Base-by-base conservation (phyloP, 2,329 filamentous ascomycete genomes). In the Intubia oerlemansii region DNA sequence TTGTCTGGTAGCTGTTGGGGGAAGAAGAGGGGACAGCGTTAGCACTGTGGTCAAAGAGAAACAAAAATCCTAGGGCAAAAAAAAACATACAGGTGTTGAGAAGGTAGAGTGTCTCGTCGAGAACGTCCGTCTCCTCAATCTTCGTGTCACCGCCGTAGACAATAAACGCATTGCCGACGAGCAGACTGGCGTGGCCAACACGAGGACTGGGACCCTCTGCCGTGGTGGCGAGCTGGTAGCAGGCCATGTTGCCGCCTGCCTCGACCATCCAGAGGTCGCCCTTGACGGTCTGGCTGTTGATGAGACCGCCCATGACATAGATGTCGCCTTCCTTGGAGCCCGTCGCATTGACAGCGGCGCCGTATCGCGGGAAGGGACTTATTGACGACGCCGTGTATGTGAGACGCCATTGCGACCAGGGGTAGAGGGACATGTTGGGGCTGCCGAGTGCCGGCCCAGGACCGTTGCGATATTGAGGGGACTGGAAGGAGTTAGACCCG, bases 71-170 rank as follows among this genome's bases (percentile, higher is more conserved):
- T 1, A n/a, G n/a, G 12, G 15, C 5, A 14, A 14, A 22, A 27
- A 7, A 15, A 5, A 14, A 34, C 85, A 55, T 62, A 95, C 88
- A 93, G 28, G 88, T 98, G 53, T 98, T 98, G 29, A 98, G 61
- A 28, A 98, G 64, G 51, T 98, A 98, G 10, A 98, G 57, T 0
- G 88, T 95, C 52, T 98, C 85, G 43, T 98, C 88, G 33, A 98
- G 57, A 27, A 79, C 62, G 50, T 98, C 88, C 18, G 70, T 68
- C 44, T 95, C 88, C 31, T 93, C 82, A 46, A 92, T 76, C 52
- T 98, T 98, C 29, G 88, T 98, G 49, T 98, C 90, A 45, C 88
- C 88, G 28, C 88, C 90, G 45, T 95, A 98, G 10, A 98, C 88
- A 41, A 98, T 98, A 48, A 95, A 98, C 1, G 88, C 88, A 51